Conservation (phyloP, 352 stramenopile species). For the Globisporangium apiculatum region DNA sequence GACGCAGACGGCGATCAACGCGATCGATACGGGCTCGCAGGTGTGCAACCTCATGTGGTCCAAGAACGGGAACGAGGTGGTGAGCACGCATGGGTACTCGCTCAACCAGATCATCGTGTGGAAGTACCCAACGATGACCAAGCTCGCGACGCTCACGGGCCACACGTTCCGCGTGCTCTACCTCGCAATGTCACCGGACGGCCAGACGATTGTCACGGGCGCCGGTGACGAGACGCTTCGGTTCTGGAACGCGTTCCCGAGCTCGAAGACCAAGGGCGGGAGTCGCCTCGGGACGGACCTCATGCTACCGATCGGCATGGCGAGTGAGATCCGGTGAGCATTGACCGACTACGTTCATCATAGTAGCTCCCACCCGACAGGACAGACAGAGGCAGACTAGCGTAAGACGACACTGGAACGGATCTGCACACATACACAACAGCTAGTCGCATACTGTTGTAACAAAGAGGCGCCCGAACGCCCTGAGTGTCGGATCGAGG, state of each 20-base stretch:
- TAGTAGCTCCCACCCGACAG: no score
- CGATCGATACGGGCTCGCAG: slow-evolving; percentile 94
- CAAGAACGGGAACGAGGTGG: slow-evolving; percentile 96
- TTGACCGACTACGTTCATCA: background rate
- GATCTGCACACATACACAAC: no score
- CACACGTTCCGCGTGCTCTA: slow-evolving; percentile 96
- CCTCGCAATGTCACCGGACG: slow-evolving; percentile 95
- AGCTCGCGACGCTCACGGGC: slow-evolving; percentile 94
- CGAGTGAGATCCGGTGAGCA: slow-evolving; percentile 53
- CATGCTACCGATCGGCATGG: slow-evolving; percentile 45
- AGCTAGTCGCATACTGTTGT: no score
- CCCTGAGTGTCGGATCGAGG: no score
- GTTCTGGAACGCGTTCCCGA: slow-evolving; percentile 98
- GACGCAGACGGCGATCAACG: slow-evolving; percentile 82
- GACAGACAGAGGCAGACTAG: no score
- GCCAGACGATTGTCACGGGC: slow-evolving; percentile 96
- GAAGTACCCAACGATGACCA: slow-evolving; percentile 96
- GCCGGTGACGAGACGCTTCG: slow-evolving; percentile 96
- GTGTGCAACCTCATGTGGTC: slow-evolving; percentile 98
- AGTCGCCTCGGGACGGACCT: slow-evolving; percentile 46
- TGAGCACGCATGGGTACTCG: slow-evolving; percentile 98
- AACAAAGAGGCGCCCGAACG: no score
- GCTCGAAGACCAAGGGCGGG: slow-evolving; percentile 41
- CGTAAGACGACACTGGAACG: no score
- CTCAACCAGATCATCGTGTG: slow-evolving; percentile 98